Base-by-base conservation (phyloP, 2,329 filamentous ascomycete genomes). In the Apiospora phragmitis region DNA sequence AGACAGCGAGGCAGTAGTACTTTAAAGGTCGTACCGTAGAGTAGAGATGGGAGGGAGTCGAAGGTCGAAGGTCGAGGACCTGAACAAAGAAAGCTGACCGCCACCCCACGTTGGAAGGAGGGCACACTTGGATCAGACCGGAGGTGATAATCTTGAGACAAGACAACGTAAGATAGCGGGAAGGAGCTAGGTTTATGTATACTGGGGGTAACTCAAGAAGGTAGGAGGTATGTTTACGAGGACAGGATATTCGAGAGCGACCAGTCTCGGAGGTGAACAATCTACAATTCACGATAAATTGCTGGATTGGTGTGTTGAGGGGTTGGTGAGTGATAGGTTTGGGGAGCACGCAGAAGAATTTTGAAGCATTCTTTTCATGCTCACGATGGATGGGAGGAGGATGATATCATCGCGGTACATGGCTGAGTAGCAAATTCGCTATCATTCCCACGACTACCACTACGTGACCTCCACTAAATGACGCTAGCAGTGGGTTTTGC, bases 401-500 rank as follows among this genome's bases (percentile, higher is more conserved):
- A 68, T 68, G 67, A 68, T 68, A 68, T 68, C 67, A 68, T 68
- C 67, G 45, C 43, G n/a, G 43, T 41, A 47, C 65, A n/a, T 32
- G 26, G 26, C 42, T 35, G 67, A 68, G 29, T 45, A 51, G 43
- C 67, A 32, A 26, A 38, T n/a, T 45, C 29, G 8, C 45, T 16
- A 38, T 32, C 42, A 18, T n/a, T 47, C 14, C 65, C 21, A 49
- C 47, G 1, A 26, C 47, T 26, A 49, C n/a, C 9, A 49, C 47
- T 11, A 41, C 38, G 47, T 9, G n/a, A 49, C 47, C 43, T 68
- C 67, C 67, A 68, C 67, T 32, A 51, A 55, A 68, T 68, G 67
- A 68, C 67, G 67, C 67, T 68, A 68, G 67, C 45, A 49, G 67
- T 68, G 67, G 67, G 21, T 68, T 68, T 35, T 55, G 32, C 47